Conservation (phyloP, 2,329 filamentous ascomycete species). For the Atkinsonella hypoxylon region DNA sequence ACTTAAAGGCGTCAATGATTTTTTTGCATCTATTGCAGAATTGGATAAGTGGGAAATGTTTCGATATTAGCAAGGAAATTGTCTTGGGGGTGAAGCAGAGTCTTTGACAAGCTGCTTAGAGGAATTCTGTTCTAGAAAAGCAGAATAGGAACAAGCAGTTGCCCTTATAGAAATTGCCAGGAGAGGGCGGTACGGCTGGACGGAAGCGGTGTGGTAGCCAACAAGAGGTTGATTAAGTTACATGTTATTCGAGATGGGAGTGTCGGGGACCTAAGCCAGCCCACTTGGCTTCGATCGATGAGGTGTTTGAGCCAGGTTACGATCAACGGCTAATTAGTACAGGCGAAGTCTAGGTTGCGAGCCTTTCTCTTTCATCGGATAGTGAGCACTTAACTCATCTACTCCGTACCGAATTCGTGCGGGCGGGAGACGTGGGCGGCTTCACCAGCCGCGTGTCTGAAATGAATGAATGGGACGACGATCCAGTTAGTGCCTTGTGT, state of each 20-base stretch:
- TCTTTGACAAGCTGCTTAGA: not conserved
- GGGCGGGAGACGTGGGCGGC: not conserved
- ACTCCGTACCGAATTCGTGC: not conserved
- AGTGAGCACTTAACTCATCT: not conserved
- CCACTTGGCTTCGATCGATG: constrained; percentile 1
- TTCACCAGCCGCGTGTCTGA: constrained; percentile 28
- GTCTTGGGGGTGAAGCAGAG: not conserved
- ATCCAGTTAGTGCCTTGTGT: not conserved
- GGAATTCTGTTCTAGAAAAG: not conserved
- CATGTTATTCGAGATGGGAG: not conserved
- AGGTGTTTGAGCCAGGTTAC: not conserved
- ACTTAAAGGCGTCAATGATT: too few species aligned
- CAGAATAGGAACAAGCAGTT: not conserved
- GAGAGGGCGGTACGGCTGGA: not conserved
- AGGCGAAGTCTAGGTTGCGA: not conserved
- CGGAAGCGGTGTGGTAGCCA: not conserved
- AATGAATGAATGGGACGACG: constrained; percentile 37
- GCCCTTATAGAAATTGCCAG: not conserved
- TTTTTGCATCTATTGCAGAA: too few species aligned
- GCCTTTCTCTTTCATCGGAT: not conserved
- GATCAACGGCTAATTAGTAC: not conserved
- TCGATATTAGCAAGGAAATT: not conserved
- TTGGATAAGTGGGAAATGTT: too few species aligned
- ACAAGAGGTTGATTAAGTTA: not conserved
- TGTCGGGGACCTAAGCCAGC: not conserved